Percentiles rank a stretch among this genome's conserved stretches.
Conservation (phyloP, 768 basidiomycete genomes). For the Boletus rubroflammeus region DNA sequence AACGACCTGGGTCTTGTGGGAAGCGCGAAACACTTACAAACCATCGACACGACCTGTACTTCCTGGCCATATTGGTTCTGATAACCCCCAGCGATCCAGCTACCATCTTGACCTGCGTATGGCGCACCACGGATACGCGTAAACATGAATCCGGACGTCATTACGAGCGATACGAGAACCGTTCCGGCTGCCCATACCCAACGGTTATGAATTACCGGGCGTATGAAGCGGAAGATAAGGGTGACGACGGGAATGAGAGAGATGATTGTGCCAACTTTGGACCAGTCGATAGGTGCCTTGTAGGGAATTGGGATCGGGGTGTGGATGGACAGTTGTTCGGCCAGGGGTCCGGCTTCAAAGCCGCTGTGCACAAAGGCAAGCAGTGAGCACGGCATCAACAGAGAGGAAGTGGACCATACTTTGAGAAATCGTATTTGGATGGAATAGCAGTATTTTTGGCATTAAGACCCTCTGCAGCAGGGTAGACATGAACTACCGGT, state of each 20-base stretch:
- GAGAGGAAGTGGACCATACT: conserved; percentile 42
- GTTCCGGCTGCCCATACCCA: conserved; percentile 77
- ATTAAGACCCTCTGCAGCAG: conserved; percentile 65
- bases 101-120: conserved; percentile 56
- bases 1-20: not conserved
- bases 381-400: not conserved
- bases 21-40: conserved; percentile 60
- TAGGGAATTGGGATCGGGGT: conserved; percentile 84
- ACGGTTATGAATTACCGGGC: conserved; percentile 62
- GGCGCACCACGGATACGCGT: conserved; percentile 84
- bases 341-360: conserved; percentile 75
- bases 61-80: conserved; percentile 92
- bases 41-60: conserved; percentile 76
- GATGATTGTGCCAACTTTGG: conserved; percentile 46
- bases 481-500: conserved; percentile 77
- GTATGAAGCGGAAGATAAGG: conserved; percentile 55
- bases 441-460: conserved; percentile 51
- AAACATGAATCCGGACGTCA: conserved; percentile 97
- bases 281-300: conserved; percentile 73
- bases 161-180: conserved; percentile 63
- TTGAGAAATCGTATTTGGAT: conserved; percentile 72
- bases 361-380: conserved; percentile 50
- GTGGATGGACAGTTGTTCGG: conserved; percentile 66
- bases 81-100: conserved; percentile 87
- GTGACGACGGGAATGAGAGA: conserved; percentile 45